phyloP scores from a whole-genome alignment of 2,329 filamentous ascomycete species.

The Pseudogymnoascus sp. region DNA sequence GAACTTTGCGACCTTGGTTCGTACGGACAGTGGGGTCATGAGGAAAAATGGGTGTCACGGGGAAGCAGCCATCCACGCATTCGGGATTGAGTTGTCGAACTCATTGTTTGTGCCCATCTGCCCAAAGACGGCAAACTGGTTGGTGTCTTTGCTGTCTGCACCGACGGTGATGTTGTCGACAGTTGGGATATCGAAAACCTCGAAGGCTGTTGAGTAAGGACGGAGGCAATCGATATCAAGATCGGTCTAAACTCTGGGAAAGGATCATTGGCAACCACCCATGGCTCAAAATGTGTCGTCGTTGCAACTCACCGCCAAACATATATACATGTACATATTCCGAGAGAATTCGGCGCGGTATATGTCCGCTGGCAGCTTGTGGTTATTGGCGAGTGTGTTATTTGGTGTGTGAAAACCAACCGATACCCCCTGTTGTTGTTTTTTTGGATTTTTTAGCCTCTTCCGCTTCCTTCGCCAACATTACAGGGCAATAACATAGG shows the following conservation, averaged over 20 bases:
- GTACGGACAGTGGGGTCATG: constrained; percentile 21
- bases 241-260: constrained; percentile 27
- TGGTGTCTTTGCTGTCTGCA: background rate
- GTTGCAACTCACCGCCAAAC: constrained; percentile 26
- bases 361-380: background rate
- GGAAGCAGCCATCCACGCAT: constrained; percentile 33
- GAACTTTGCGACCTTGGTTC: background rate
- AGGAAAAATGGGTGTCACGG: constrained; percentile 32
- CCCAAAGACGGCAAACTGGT: constrained; percentile 26
- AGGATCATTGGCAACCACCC: background rate
- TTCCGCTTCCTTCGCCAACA: no score
- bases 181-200: constrained; percentile 21
- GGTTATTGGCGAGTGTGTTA: no score
- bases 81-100: constrained; percentile 31
- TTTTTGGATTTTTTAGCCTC: no score
- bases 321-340: constrained; percentile 33
- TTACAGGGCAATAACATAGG: no score
- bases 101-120: constrained; percentile 28
- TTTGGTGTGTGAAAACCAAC: no score
- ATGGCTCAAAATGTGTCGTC: background rate
- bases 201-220: constrained; percentile 21
- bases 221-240: constrained; percentile 30
- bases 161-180: constrained; percentile 16
- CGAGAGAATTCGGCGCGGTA: background rate
- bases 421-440: no score